Percentiles rank a stretch among this genome's conserved stretches.
Evolutionary conservation across 805 yeast species (phyloP).

Genomic region (Saturnispora serradocipensis): DNA sequence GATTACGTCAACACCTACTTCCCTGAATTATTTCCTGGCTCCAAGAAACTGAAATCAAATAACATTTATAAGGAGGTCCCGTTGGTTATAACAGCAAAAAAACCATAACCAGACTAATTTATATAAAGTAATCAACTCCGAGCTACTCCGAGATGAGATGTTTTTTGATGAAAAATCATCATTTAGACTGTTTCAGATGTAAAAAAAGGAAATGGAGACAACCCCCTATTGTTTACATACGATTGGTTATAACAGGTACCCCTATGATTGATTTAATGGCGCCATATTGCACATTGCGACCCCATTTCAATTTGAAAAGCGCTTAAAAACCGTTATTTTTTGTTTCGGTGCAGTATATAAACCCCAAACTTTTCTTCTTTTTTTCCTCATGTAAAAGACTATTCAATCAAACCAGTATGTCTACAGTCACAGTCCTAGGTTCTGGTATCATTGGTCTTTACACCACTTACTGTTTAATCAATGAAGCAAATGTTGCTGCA

Average conservation of each 20-base stretch:
- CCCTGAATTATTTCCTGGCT: conserved; percentile 31
- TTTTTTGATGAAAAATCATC: neutral
- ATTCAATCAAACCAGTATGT: conserved; percentile 1
- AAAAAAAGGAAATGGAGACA: neutral
- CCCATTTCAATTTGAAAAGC: neutral
- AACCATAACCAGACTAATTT: neutral
- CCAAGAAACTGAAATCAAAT: conserved; percentile 9
- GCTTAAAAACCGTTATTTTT: neutral
- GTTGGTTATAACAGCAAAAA: neutral
- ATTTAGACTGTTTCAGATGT: neutral
- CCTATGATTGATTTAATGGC: neutral
- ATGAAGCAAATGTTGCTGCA: conserved; percentile 31
- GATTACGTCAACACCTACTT: conserved; percentile 23
- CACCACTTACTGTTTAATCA: conserved; percentile 43
- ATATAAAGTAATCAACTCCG: neutral
- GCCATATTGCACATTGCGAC: neutral
- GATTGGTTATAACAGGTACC: neutral
- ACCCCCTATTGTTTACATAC: neutral
- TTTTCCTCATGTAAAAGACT: neutral
- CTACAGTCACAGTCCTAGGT: conserved; percentile 30
- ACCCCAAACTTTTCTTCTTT: neutral
- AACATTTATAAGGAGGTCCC: conserved; percentile 10
- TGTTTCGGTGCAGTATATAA: neutral
- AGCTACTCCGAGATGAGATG: neutral
- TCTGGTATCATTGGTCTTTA: conserved; percentile 63